A percentile compares a stretch with the other conserved stretches of the same genome.
Conservation (phyloP, 805 yeast genomes). For the Hanseniaspora jakobsenii region DNA sequence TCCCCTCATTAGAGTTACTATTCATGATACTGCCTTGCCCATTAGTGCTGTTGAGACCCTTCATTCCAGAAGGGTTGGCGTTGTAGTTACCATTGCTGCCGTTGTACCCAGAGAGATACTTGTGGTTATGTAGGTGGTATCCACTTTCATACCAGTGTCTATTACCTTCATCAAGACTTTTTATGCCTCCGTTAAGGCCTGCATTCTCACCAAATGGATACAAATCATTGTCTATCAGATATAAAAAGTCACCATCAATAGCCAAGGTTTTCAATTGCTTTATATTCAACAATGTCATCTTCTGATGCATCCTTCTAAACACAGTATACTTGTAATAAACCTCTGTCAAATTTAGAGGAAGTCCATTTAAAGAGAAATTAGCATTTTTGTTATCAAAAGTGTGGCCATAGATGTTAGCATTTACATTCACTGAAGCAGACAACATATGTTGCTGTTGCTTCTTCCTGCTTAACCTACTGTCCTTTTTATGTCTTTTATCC, state of each 20-base stretch:
- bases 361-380: slow-evolving; percentile 3
- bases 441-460: background rate
- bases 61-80: too few relatives aligned
- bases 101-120: too few relatives aligned
- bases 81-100: too few relatives aligned
- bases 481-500: too few relatives aligned
- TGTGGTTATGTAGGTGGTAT: too few relatives aligned
- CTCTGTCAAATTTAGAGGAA: slow-evolving; percentile 27
- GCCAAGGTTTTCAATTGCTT: slow-evolving; percentile 74
- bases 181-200: too few relatives aligned
- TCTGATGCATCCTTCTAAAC: slow-evolving; percentile 60
- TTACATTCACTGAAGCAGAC: background rate
- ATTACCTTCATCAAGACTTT: too few relatives aligned
- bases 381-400: background rate
- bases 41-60: background rate
- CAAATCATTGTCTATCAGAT: slow-evolving; percentile 24
- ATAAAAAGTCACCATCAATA: slow-evolving; percentile 88
- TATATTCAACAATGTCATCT: slow-evolving; percentile 59
- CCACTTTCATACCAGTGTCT: too few relatives aligned
- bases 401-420: background rate
- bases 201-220: too few relatives aligned
- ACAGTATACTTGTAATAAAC: slow-evolving; percentile 77
- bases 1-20: background rate
- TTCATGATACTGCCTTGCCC: slow-evolving; percentile 31
- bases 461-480: background rate